Evolutionary conservation across 805 yeast species (phyloP).

Genomic region (Lachancea nothofagi): DNA sequence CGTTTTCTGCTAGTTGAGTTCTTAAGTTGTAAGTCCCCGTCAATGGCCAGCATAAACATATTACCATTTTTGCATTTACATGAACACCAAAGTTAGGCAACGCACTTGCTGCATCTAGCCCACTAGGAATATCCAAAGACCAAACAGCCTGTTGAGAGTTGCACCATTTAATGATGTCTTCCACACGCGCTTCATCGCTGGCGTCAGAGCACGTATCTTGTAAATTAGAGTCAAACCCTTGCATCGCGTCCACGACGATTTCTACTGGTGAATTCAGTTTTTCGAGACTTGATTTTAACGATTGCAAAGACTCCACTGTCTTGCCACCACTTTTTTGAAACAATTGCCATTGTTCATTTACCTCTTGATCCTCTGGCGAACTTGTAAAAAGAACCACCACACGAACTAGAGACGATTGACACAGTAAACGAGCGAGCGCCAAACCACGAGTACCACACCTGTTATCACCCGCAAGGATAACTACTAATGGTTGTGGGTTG

Average conservation of each 20-base stretch:
- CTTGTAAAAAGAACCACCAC: constrained; percentile 47
- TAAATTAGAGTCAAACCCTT: constrained; percentile 58
- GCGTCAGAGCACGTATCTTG: constrained; percentile 13
- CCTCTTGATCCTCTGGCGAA: constrained; percentile 29
- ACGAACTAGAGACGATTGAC: constrained; percentile 55
- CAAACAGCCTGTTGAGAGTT: constrained; percentile 33
- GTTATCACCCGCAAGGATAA: constrained; percentile 67
- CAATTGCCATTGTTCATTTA: constrained; percentile 46
- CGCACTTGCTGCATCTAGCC: constrained; percentile 81
- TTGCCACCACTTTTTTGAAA: constrained; percentile 69
- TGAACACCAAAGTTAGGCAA: constrained; percentile 30
- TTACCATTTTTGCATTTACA: constrained; percentile 50
- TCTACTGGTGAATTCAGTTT: constrained; percentile 70
- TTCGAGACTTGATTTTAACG: constrained; percentile 30
- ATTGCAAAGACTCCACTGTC: constrained; percentile 37
- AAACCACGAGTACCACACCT: constrained; percentile 70
- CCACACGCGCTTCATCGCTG: constrained; percentile 20
- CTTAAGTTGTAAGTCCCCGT: constrained; percentile 42
- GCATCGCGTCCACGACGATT: constrained; percentile 74
- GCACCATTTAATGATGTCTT: constrained; percentile 59
- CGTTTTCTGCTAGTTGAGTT: constrained; percentile 8
- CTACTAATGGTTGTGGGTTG: constrained; percentile 72
- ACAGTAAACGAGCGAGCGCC: constrained; percentile 71
- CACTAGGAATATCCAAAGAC: constrained; percentile 78
- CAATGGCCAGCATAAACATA: constrained; percentile 70